phyloP scores from a whole-genome alignment of 2,329 filamentous ascomycete genomes.

The Fusarium tricinctum region DNA sequence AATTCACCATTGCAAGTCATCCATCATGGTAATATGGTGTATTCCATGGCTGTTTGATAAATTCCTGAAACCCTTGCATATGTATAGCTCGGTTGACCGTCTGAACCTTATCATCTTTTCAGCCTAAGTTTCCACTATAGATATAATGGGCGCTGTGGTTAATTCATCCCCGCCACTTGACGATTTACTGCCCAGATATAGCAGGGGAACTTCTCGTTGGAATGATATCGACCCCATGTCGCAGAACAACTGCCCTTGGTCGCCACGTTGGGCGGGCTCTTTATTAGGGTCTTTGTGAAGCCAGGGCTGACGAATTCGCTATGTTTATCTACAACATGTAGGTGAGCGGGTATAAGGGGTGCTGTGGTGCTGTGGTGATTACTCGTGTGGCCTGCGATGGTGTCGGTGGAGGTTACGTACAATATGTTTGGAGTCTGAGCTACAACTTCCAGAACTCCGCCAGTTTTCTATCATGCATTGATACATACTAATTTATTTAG shows the following conservation, averaged over 20 bases:
- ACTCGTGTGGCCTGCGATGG: slow-evolving; percentile 4
- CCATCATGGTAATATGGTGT: neutral
- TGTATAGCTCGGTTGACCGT: slow-evolving; percentile 13
- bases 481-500: neutral
- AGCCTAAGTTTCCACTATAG: neutral
- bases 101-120: slow-evolving; percentile 8
- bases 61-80: neutral
- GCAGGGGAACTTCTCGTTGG: slow-evolving; percentile 30
- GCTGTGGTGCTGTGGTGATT: slow-evolving; percentile 20
- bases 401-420: slow-evolving; percentile 6
- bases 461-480: neutral
- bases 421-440: neutral
- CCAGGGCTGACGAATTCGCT: slow-evolving; percentile 27
- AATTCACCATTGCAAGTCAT: neutral
- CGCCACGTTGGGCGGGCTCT: slow-evolving; percentile 13
- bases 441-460: neutral
- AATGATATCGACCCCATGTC: slow-evolving; percentile 41
- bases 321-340: slow-evolving; percentile 2
- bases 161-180: neutral
- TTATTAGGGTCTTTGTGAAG: slow-evolving; percentile 14
- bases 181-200: slow-evolving; percentile 18
- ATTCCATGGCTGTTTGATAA: slow-evolving; percentile 1
- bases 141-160: neutral
- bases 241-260: slow-evolving; percentile 17
- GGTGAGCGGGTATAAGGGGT: slow-evolving; percentile 29